Base-by-base conservation (phyloP, 2,329 filamentous ascomycete genomes). In the Fusarium luffae region DNA sequence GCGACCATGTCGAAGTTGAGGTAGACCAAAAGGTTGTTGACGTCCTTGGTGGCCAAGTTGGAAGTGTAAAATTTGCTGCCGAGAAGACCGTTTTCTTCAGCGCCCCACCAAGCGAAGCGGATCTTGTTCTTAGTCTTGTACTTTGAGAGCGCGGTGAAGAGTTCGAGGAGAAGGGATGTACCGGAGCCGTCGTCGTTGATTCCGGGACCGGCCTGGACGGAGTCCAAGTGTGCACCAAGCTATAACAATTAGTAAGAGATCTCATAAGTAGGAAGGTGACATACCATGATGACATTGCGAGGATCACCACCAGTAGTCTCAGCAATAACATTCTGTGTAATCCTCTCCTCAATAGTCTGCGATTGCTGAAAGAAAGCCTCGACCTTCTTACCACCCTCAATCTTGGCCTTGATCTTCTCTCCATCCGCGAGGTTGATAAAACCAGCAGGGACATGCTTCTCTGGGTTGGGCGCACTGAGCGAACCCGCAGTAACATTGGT, bases 341-440 rank as follows among this genome's bases (percentile, higher is more conserved):
- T 71, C 7, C 70, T 55, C 61, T 72, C 67, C 48, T 73, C 70
- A 3, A 73, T 72, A 16, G 67, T 73, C 30, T 73, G 59, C 47
- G 69, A 59, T 40, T 74, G 67, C 3, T 73, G 70, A 0, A 69
- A 73, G 7, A 69, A 54, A 1, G 70, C 70, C n/a, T 54, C 51
- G 3, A 72, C 32, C 12, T 69, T 67, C 62, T 84, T 82, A 0
- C 83, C 82, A 1, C 75, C 78, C 18, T 77, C 54, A 7, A 85
- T 73, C 9, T 79, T 77, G 14, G 75, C 76, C 47, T 79, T 80
- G 30, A 85, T 76, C 3, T 76, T 78, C 43, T 79, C 51, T 0
- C 83, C 84, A 55, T 85, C 83, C 3, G 66, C 78, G 19, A 79
- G 75, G 8, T 49, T 66, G 3, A 73, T 73, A 4, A 73, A 73